Base-by-base conservation (phyloP, 192 early-diverging fungal genomes). In the Backusella tarrabulga region DNA sequence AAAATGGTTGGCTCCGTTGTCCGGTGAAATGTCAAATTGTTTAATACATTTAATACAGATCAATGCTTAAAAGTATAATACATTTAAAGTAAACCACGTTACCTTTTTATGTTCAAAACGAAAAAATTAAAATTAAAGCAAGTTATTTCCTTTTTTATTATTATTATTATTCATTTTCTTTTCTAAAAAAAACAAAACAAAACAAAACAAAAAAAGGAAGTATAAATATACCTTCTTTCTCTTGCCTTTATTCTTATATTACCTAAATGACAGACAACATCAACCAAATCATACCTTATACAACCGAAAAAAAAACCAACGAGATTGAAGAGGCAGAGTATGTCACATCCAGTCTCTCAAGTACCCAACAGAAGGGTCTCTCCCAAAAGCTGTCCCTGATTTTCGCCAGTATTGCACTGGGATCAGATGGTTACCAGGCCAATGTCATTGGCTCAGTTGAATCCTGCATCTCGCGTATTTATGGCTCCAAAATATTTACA, bases 381-480 rank as follows among this genome's bases (percentile, higher is more conserved):
- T 77, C 76, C 29, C 76, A 77, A 77, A 41, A 50, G 19, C 21
- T 68, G 26, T 80, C 79, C 21, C 34, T 80, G 44, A 44, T 76
- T 36, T 80, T 80, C 41, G 73, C 79, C 36, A 67, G 69, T 56
- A 80, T 83, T 72, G 86, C 86, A 6, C 50, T 84, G 8, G 63
- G 81, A 36, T 84, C 80, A 1, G 86, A 87, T 79, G 86, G 86
- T 72, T 87, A 87, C 71, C 86, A 87, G 71, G 85, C 82, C 23
- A 82, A 76, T 34, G 80, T 84, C 50, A 80, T 87, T 66, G 80
- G 82, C 15, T 76, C 84, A 8, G 80, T 87, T 60, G 83, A 84
- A 46, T 66, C 74, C 38, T 84, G 80, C 42, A 80, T 85, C 71
- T 60, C 74, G 14, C 73, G 80, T 38, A 80, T 85, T 74, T 87